Percentiles rank a stretch among this genome's conserved stretches.
These are phyloP conservation scores for Microthyrium microscopicum DNA, from an alignment of 2,329 filamentous ascomycete species.

Conservation along the genomic window DNA sequence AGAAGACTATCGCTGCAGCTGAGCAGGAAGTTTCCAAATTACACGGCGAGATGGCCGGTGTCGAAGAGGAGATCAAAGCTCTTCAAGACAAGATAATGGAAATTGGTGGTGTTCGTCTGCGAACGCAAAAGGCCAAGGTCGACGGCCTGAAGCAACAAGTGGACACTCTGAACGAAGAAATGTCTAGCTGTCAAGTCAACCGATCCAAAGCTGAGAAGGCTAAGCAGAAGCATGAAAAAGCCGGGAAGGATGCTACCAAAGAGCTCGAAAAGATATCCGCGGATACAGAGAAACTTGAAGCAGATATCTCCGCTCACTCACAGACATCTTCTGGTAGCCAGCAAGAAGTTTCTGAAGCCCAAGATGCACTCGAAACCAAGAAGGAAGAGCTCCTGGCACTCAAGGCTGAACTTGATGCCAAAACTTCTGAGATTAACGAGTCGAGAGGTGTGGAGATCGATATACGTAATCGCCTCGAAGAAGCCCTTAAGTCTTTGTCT, in stretches of 20 bases:
- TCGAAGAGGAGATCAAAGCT: constrained; percentile 83
- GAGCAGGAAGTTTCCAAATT: constrained; percentile 67
- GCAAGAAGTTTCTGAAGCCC: constrained; percentile 61
- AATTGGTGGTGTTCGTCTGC: constrained; percentile 82
- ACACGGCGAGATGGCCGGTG: constrained; percentile 66
- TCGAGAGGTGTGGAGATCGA: constrained; percentile 85
- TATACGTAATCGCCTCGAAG: constrained; percentile 95
- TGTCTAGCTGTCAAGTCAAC: constrained; percentile 71
- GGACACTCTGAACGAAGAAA: constrained; percentile 59
- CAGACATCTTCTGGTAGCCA: constrained; percentile 58
- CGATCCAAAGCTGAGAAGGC: constrained; percentile 92
- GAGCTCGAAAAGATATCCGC: constrained; percentile 56
- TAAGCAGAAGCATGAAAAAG: constrained; percentile 70
- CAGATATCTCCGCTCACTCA: constrained; percentile 62
- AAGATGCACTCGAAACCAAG: constrained; percentile 58
- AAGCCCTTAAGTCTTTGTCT: constrained; percentile 73
- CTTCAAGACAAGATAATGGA: constrained; percentile 98
- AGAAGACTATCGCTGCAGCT: constrained; percentile 61
- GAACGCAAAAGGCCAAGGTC: constrained; percentile 78
- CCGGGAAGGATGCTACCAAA: constrained; percentile 58
- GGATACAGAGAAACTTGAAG: constrained; percentile 64
- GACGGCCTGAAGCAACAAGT: constrained; percentile 81
- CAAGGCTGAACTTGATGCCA: constrained; percentile 76
- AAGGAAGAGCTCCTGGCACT: constrained; percentile 64
- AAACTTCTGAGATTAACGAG: constrained; percentile 71